Percentiles rank a stretch among this genome's conserved stretches.
Conservation (phyloP, 108 stramenopile genomes). For the Cyclotella baltica region DNA sequence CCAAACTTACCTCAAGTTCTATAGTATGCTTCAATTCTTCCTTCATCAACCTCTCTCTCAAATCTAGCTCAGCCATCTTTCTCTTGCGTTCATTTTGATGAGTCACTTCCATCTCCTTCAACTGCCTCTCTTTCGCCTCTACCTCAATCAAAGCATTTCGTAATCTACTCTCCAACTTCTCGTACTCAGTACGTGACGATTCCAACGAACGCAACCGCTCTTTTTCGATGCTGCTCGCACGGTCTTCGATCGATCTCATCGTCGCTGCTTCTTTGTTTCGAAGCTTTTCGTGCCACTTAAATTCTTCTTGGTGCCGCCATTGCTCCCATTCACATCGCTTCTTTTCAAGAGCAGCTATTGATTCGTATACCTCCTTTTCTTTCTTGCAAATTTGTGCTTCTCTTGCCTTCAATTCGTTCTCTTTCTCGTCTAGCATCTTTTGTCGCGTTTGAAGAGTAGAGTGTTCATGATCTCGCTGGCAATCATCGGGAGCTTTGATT, state of each 20-base stretch:
- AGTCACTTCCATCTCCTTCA: slow-evolving; percentile 37
- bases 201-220: slow-evolving; percentile 35
- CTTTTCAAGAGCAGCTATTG: slow-evolving; percentile 29
- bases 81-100: slow-evolving; percentile 39
- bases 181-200: slow-evolving; percentile 42
- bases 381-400: slow-evolving; percentile 35
- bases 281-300: slow-evolving; percentile 53
- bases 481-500: neutral
- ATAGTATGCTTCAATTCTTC: slow-evolving; percentile 47
- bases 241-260: slow-evolving; percentile 46
- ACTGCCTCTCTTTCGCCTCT: slow-evolving; percentile 49
- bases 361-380: slow-evolving; percentile 36
- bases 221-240: slow-evolving; percentile 25
- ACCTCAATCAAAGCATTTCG: slow-evolving; percentile 53
- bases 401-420: slow-evolving; percentile 21
- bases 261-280: slow-evolving; percentile 49
- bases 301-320: slow-evolving; percentile 44
- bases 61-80: slow-evolving; percentile 56
- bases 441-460: neutral
- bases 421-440: slow-evolving; percentile 27
- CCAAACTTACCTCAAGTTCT: slow-evolving; percentile 51
- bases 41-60: slow-evolving; percentile 48
- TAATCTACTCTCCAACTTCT: slow-evolving; percentile 48
- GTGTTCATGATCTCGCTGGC: neutral
- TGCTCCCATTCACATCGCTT: slow-evolving; percentile 51